Conservation (phyloP, 1,284 basidiomycete genomes). For the Coniophora puteana region DNA sequence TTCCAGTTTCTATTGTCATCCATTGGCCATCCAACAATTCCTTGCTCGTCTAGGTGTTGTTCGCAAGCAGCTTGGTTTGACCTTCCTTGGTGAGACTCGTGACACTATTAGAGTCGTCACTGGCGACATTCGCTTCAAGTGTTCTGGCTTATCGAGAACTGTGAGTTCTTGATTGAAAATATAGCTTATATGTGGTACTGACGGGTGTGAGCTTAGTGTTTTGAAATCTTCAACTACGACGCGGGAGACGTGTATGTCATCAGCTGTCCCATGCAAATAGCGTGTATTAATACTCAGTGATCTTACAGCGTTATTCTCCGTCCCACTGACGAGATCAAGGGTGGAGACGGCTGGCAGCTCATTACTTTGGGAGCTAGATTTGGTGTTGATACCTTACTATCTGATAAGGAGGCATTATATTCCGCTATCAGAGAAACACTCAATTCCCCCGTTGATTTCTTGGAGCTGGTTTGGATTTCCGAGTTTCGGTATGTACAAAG, state of each 20-base stretch:
- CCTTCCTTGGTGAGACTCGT: slow-evolving; percentile 17
- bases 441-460: slow-evolving; percentile 11
- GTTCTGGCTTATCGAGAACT: not conserved
- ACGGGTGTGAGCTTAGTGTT: no score
- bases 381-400: not conserved
- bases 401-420: slow-evolving; percentile 1
- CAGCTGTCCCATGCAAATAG: no score
- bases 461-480: slow-evolving; percentile 13
- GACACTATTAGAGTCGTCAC: slow-evolving; percentile 7
- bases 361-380: not conserved
- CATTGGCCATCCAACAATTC: not conserved
- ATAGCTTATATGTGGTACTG: no score
- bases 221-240: no score
- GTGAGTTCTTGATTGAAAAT: slow-evolving; percentile 1
- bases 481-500: slow-evolving; percentile 19
- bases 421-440: slow-evolving; percentile 13
- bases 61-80: slow-evolving; percentile 19
- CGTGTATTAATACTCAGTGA: no score
- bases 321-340: slow-evolving; percentile 12
- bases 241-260: no score
- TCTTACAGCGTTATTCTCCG: slow-evolving; percentile 7
- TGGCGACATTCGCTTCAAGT: slow-evolving; percentile 16
- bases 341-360: slow-evolving; percentile 7
- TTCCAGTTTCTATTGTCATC: not conserved
- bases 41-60: slow-evolving; percentile 7